A percentile compares a stretch with the other conserved stretches of the same genome.
phyloP scores from a whole-genome alignment of 192 early-diverging fungal species.

The Mortierella antarctica region DNA sequence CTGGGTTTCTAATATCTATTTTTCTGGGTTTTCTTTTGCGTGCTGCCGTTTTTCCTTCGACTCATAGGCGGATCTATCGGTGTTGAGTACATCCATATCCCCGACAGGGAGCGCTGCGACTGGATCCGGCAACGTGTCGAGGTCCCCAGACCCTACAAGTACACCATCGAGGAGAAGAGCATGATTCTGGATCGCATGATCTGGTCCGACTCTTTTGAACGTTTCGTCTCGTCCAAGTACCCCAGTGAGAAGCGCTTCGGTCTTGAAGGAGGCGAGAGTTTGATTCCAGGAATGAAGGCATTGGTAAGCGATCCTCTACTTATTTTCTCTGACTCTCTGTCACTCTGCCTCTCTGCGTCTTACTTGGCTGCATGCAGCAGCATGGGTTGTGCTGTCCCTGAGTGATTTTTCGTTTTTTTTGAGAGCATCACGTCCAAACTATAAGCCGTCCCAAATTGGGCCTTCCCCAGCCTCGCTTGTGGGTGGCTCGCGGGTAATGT shows the following conservation, averaged over 20 bases:
- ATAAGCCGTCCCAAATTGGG: no score
- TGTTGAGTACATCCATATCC: slow-evolving; percentile 98
- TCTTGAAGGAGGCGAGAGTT: slow-evolving; percentile 95
- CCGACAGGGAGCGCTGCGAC: slow-evolving; percentile 94
- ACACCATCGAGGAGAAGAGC: slow-evolving; percentile 88
- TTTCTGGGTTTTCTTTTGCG: not conserved
- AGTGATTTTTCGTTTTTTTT: not conserved
- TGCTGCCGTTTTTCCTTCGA: not conserved
- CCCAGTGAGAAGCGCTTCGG: slow-evolving; percentile 98
- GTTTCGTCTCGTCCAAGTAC: slow-evolving; percentile 96
- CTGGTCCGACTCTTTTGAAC: slow-evolving; percentile 97
- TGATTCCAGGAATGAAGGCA: slow-evolving; percentile 99
- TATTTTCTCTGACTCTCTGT: no score
- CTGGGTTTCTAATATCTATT: slow-evolving; percentile 10
- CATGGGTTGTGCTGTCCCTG: no score
- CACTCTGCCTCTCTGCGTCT: not conserved
- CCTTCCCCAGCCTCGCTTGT: no score
- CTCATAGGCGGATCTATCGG: slow-evolving; percentile 83
- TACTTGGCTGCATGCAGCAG: no score
- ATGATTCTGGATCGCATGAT: slow-evolving; percentile 96
- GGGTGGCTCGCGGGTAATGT: no score
- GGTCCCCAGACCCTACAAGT: slow-evolving; percentile 89
- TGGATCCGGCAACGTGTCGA: slow-evolving; percentile 96
- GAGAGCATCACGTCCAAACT: no score
- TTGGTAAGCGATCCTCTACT: slow-evolving; percentile 64